Conservation (phyloP, 495 filamentous ascomycete species). For the Pseudotulostoma volvatum region DNA sequence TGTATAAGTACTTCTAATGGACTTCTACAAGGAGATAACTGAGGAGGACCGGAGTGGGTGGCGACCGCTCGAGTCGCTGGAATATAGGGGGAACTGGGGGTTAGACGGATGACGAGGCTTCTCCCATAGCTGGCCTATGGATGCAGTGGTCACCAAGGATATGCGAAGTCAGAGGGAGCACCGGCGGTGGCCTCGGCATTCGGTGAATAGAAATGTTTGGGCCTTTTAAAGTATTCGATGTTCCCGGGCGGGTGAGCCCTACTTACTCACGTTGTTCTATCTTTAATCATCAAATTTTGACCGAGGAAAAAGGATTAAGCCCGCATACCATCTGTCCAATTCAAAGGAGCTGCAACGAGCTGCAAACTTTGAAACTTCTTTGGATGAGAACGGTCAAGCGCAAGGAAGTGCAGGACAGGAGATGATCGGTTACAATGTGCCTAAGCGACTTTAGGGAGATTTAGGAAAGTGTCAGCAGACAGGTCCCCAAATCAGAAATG, state of each 20-base stretch:
- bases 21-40: too few species aligned
- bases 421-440: conserved; percentile 91
- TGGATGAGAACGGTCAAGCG: conserved; percentile 80
- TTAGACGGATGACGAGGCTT: too few species aligned
- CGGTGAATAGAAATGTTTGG: conserved; percentile 67
- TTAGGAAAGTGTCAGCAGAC: too few species aligned
- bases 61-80: too few species aligned
- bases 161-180: too few species aligned
- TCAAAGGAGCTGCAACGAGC: conserved; percentile 75
- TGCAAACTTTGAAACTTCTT: conserved; percentile 96
- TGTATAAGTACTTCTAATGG: too few species aligned
- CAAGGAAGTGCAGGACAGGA: conserved; percentile 89
- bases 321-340: conserved; percentile 66
- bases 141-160: too few species aligned
- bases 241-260: conserved; percentile 69
- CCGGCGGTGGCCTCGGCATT: conserved; percentile 69
- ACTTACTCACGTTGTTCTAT: conserved; percentile 83
- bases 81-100: too few species aligned
- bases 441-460: conserved; percentile 27
- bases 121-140: too few species aligned
- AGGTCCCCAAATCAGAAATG: too few species aligned
- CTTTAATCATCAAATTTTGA: conserved; percentile 3
- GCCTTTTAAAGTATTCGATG: conserved; percentile 43
- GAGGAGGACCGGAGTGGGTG: too few species aligned
- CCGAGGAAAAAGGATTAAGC: neutral